These are phyloP conservation scores for Houttuynia cordata DNA, from an alignment of 164 flowering plant species.

Conservation along the genomic window DNA sequence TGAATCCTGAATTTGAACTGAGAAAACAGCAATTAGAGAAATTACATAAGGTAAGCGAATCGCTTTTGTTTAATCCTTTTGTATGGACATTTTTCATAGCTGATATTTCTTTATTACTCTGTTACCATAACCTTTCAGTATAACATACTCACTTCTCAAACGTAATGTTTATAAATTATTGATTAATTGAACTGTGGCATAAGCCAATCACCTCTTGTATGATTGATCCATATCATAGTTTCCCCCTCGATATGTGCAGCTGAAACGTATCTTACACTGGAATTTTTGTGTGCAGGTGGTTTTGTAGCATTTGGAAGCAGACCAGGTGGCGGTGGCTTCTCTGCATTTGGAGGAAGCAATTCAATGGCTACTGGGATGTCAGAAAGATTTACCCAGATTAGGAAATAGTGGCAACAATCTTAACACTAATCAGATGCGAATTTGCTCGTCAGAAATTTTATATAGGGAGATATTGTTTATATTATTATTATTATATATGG, in stretches of 20 bases:
- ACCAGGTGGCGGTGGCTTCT: slow-evolving; percentile 53
- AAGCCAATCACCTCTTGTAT: too few species aligned
- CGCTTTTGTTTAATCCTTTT: background rate
- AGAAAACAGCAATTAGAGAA: slow-evolving; percentile 40
- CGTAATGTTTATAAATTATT: too few species aligned
- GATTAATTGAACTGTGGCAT: too few species aligned
- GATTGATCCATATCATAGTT: too few species aligned
- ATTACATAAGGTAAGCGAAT: slow-evolving; percentile 43
- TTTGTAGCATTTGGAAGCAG: slow-evolving; percentile 60
- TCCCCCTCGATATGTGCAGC: too few species aligned
- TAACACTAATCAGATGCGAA: too few species aligned
- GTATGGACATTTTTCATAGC: background rate
- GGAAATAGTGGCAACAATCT: slow-evolving; percentile 28
- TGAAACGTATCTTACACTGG: background rate
- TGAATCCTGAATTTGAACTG: slow-evolving; percentile 77
- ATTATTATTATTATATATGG: too few species aligned
- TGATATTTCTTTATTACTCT: background rate
- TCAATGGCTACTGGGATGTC: slow-evolving; percentile 36
- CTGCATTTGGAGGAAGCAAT: slow-evolving; percentile 34
- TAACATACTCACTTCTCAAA: too few species aligned
- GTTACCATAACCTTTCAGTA: slow-evolving; percentile 27
- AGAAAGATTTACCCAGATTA: slow-evolving; percentile 69
- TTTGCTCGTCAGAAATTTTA: too few species aligned
- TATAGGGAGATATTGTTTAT: too few species aligned
- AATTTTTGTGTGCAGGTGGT: slow-evolving; percentile 25